Percentiles rank a stretch among this genome's conserved stretches.
phyloP scores from a whole-genome alignment of 2,329 filamentous ascomycete species.

The Colletotrichum scovillei region DNA sequence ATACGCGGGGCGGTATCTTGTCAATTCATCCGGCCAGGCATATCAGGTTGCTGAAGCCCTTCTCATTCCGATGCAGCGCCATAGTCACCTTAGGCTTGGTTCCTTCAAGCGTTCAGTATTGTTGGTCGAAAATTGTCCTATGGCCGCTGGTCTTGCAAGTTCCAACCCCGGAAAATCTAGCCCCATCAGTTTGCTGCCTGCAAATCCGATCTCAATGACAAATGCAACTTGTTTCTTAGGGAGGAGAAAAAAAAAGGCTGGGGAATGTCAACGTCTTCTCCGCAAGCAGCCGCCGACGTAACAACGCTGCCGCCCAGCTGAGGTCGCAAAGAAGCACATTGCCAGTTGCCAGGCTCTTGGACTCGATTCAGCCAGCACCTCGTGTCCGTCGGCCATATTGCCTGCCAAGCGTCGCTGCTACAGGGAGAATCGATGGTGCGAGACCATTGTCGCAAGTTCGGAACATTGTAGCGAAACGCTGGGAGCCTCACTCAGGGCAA shows the following conservation, averaged over 20 bases:
- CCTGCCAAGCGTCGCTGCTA: not conserved
- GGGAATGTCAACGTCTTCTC: not conserved
- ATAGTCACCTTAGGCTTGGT: too few species aligned
- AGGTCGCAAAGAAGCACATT: not conserved
- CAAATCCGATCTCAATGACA: not conserved
- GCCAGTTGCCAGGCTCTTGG: not conserved
- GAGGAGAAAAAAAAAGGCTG: not conserved
- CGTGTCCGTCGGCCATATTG: not conserved
- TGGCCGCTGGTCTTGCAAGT: not conserved
- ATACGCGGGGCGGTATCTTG: not conserved
- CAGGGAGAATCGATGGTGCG: not conserved
- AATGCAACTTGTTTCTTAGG: not conserved
- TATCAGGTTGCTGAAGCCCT: not conserved
- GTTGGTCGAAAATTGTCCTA: not conserved
- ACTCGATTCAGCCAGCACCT: not conserved
- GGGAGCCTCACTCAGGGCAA: not conserved
- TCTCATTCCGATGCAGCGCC: too few species aligned
- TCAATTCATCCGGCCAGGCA: not conserved
- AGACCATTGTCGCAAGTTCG: not conserved
- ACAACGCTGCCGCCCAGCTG: not conserved
- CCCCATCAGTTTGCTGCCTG: not conserved
- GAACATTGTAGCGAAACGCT: slow-evolving; percentile 5
- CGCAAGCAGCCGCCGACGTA: not conserved
- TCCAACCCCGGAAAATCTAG: not conserved
- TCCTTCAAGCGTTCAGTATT: too few species aligned